Evolutionary conservation across 2,329 filamentous ascomycete genomes (phyloP).

Genomic region (Dothideomycetidae sp.): DNA sequence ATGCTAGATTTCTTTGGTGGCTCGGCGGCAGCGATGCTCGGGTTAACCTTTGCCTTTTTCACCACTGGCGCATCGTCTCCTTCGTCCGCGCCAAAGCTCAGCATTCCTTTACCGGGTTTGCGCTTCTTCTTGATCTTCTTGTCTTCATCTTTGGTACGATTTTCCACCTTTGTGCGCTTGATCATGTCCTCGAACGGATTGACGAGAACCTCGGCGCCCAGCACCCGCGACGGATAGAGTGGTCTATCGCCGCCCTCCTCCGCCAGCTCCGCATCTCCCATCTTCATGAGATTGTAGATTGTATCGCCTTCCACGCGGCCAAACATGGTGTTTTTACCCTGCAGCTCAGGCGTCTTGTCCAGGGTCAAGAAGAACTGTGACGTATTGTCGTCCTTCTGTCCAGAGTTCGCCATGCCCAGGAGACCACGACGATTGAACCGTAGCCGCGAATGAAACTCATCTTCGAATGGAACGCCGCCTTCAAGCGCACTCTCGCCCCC

Average conservation of each 20-base stretch:
- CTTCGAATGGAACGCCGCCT: constrained; percentile 64
- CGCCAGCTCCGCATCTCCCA: constrained; percentile 73
- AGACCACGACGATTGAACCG: constrained; percentile 86
- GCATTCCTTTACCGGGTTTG: constrained; percentile 59
- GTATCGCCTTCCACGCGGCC: constrained; percentile 84
- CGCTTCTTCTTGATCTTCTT: constrained; percentile 33
- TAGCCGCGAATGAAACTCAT: constrained; percentile 83
- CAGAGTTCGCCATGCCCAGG: constrained; percentile 90
- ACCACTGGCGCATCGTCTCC: constrained; percentile 43
- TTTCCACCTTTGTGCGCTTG: constrained; percentile 46
- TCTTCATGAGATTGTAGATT: constrained; percentile 89
- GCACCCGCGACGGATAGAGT: constrained; percentile 71
- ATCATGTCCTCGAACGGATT: constrained; percentile 76
- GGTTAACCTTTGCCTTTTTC: constrained; percentile 69
- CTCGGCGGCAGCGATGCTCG: constrained; percentile 47
- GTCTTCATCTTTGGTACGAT: constrained; percentile 33
- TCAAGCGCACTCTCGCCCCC: constrained; percentile 89
- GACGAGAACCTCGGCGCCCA: constrained; percentile 57
- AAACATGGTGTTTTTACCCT: constrained; percentile 84
- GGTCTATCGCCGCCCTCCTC: constrained; percentile 67
- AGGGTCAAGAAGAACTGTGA: constrained; percentile 97
- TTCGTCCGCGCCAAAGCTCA: constrained; percentile 62
- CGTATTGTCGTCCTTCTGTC: constrained; percentile 63
- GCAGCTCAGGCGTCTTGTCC: constrained; percentile 67
- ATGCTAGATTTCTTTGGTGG: constrained; percentile 18